These are phyloP conservation scores for Falciphora oryzae DNA, from an alignment of 2,329 filamentous ascomycete species.

Conservation along the genomic window DNA sequence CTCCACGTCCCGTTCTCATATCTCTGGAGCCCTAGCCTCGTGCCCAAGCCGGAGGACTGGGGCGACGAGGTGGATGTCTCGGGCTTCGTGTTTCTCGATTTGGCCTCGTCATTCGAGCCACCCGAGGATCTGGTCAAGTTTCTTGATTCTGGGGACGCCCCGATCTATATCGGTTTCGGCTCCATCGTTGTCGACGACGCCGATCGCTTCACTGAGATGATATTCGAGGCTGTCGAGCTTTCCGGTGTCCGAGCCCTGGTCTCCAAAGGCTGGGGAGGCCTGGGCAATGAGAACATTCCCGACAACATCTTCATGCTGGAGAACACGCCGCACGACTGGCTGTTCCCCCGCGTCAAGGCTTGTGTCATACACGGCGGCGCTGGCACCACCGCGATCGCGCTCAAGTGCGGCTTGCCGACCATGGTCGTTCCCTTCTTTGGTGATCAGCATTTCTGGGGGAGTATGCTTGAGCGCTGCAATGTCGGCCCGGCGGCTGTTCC, in stretches of 20 bases:
- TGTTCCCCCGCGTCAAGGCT: constrained; percentile 61
- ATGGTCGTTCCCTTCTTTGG: constrained; percentile 78
- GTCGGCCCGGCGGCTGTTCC: constrained; percentile 63
- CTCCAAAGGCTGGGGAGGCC: constrained; percentile 69
- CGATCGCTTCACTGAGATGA: constrained; percentile 61
- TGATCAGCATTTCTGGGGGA: constrained; percentile 74
- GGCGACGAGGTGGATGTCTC: constrained; percentile 65
- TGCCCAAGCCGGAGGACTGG: constrained; percentile 65
- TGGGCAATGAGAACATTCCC: constrained; percentile 54
- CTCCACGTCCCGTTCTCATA: constrained; percentile 73
- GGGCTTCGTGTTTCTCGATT: constrained; percentile 73
- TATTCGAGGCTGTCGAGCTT: constrained; percentile 61
- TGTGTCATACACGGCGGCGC: constrained; percentile 75
- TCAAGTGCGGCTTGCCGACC: constrained; percentile 65
- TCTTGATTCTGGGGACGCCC: constrained; percentile 47
- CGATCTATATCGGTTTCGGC: constrained; percentile 72
- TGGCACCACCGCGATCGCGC: constrained; percentile 67
- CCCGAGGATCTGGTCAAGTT: constrained; percentile 51
- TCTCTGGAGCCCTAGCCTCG: constrained; percentile 60
- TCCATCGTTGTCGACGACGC: constrained; percentile 71
- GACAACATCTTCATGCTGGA: constrained; percentile 67
- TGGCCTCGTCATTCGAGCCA: constrained; percentile 56
- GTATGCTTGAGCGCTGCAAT: constrained; percentile 57
- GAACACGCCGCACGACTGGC: constrained; percentile 72
- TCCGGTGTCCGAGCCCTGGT: constrained; percentile 66